Evolutionary conservation across 306 rosid species (phyloP), one percentile per base, ranked within the genome.

Genomic region (Castanea crenata): DNA sequence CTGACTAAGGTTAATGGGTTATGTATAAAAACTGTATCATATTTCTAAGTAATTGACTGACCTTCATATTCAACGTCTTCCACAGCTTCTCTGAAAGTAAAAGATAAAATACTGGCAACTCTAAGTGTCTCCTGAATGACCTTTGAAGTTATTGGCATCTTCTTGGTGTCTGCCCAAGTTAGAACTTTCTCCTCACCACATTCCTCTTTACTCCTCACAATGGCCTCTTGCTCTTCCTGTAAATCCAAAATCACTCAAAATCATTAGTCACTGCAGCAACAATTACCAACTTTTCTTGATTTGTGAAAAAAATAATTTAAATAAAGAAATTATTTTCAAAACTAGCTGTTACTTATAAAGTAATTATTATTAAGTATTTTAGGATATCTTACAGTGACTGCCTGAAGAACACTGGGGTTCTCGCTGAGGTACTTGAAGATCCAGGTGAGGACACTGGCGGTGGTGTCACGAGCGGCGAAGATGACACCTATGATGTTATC

Each of bases 361-460:
- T 38, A 38, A 38, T 38, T 5, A n/a, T 80, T 5, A n/a, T 80
- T 80, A 77, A 82, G 83, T 86, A 74, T 79, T 79, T 79, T 81
- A 79, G 70, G 67, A 62, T 73, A 13, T 69, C 99, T 89, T 88
- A 95, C 99, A 4, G 90, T 91, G 67, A 95, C 97, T 35, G 97
- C 94, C 81, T 90, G 81, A 49, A 92, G 94, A 80, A 95, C 98
- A 74, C 82, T 67, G 44, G 90, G 89, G 80, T 93, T 95, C 80
- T 95, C 97, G 57, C 92, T 87, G 8, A 95, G 97, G 85, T 85
- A 91, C 88, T 95, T 95, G 63, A 95, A 73, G 69, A 88, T 89
- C 99, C 99, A 95, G 44, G 99, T 95, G 74, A 95, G 90, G 13
- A 92, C 97, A 81, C 97, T 95, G 6, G 99, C 99, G 0, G 99